Evolutionary conservation across 176 grass and related monocot species (phyloP).

Genomic region (Rhynchospora pubera): DNA sequence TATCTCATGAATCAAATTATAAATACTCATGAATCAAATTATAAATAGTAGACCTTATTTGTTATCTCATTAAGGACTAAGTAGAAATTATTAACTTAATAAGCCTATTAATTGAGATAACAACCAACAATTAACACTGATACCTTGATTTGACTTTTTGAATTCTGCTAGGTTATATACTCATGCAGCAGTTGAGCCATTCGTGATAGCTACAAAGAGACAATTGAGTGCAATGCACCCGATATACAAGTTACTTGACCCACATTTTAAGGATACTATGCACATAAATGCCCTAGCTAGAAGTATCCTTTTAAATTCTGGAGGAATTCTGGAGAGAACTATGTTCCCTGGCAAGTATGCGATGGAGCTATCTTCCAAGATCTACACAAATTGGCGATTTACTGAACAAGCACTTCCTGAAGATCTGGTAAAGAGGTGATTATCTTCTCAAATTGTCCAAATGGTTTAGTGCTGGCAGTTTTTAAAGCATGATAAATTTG

Average conservation of each 20-base stretch:
- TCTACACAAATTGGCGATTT: slow-evolving; percentile 73
- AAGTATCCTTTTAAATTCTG: slow-evolving; percentile 70
- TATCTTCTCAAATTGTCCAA: not conserved
- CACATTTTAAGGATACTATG: slow-evolving; percentile 93
- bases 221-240: slow-evolving; percentile 89
- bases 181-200: slow-evolving; percentile 80
- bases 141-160: not conserved
- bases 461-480: slow-evolving; percentile 3
- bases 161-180: slow-evolving; percentile 45
- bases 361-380: slow-evolving; percentile 64
- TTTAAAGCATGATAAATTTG: not conserved
- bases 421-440: slow-evolving; percentile 65
- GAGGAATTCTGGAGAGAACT: slow-evolving; percentile 64
- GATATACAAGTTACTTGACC: slow-evolving; percentile 77
- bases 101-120: not conserved
- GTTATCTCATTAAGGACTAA: not conserved
- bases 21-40: not conserved
- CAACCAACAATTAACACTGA: not conserved
- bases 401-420: slow-evolving; percentile 65
- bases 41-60: not conserved
- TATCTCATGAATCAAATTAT: too few species aligned
- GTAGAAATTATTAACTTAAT: not conserved
- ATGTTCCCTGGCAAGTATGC: slow-evolving; percentile 74
- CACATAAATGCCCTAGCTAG: slow-evolving; percentile 82
- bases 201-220: slow-evolving; percentile 79